Evolutionary conservation across 257 asterid species (phyloP).

Genomic region (Gentiana dahurica): DNA sequence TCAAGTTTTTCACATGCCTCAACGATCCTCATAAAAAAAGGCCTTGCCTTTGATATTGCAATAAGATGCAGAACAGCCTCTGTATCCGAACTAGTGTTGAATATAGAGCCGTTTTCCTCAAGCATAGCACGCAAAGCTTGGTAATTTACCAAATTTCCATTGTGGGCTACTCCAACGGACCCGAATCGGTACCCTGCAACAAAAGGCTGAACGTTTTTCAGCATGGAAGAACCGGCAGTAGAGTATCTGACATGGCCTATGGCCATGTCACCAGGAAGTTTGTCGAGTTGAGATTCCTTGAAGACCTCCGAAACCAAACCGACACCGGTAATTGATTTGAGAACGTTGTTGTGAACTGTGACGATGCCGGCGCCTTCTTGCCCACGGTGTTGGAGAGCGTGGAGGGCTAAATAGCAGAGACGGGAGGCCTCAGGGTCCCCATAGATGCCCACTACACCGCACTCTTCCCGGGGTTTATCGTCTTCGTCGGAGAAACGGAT

Average conservation of each 20-base stretch:
- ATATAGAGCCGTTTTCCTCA: constrained; percentile 80
- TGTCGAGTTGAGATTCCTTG: constrained; percentile 52
- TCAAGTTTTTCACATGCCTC: constrained; percentile 80
- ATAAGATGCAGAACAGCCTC: constrained; percentile 82
- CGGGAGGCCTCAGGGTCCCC: constrained; percentile 94
- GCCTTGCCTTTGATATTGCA: constrained; percentile 80
- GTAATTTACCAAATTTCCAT: constrained; percentile 88
- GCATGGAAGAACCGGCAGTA: constrained; percentile 90
- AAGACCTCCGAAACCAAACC: constrained; percentile 87
- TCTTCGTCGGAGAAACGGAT: not conserved
- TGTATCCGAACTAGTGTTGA: constrained; percentile 79
- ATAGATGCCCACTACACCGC: constrained; percentile 89
- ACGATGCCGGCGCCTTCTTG: constrained; percentile 97
- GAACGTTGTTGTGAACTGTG: constrained; percentile 48
- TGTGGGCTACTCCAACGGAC: constrained; percentile 92
- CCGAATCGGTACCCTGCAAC: constrained; percentile 85
- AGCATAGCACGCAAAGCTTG: constrained; percentile 58
- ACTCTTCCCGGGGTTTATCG: constrained; percentile 73
- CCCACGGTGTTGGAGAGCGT: constrained; percentile 93
- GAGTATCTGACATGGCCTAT: constrained; percentile 94
- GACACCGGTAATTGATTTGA: constrained; percentile 71
- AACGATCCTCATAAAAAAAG: constrained; percentile 70
- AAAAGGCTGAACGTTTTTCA: constrained; percentile 92
- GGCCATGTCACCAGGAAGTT: constrained; percentile 71
- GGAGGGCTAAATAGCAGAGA: constrained; percentile 68